Base-by-base conservation (phyloP, 331 rosid genomes). In the Prunus yedoensis region DNA sequence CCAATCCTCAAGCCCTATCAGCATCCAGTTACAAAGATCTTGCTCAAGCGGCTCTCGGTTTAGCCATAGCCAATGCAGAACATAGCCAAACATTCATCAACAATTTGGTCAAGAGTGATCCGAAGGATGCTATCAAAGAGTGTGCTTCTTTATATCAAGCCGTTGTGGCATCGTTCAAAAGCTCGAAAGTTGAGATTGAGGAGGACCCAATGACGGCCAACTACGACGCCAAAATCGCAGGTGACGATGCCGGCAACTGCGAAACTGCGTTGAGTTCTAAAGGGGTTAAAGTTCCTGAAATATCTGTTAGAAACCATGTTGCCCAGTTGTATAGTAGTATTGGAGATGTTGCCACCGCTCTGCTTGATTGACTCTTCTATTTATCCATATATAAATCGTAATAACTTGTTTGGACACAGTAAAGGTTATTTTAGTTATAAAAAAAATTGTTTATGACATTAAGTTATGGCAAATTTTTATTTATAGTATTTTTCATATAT, bases 181-280 rank as follows among this genome's bases (percentile, higher is more conserved):
- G 82, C 20, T 70, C 79, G 2, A 70, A 20, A 3, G 0, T 0
- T 0, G 79, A 73, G 50, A 35, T 78, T 1, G 45, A 60, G 0
- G 64, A 53, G 10, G 79, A 82, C 16, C 10, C 56, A 38, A 1
- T n/a, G 54, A n/a, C 57, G 0, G 85, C 85, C 13, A 78, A 63
- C 49, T 73, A 74, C 18, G 74, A 78, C 20, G 1, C 20, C 13
- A 57, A 14, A 54, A 3, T 32, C n/a, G 85, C 82, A 0, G 50
- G 28, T 5, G 77, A 43, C 10, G 67, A 54, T 3, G 76, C 73
- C 4, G 15, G 7, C 46, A 3, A 1, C 0, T 82, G 74, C 20
- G 70, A 69, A 56, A 30, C 23, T 10, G 70, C 10, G 3, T 30
- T 82, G 69, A 59, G 15, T 3, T 20, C 9, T 3, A 0, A 2